Conservation (phyloP, 202 grass and related monocot genomes). For the Setaria viridis region DNA sequence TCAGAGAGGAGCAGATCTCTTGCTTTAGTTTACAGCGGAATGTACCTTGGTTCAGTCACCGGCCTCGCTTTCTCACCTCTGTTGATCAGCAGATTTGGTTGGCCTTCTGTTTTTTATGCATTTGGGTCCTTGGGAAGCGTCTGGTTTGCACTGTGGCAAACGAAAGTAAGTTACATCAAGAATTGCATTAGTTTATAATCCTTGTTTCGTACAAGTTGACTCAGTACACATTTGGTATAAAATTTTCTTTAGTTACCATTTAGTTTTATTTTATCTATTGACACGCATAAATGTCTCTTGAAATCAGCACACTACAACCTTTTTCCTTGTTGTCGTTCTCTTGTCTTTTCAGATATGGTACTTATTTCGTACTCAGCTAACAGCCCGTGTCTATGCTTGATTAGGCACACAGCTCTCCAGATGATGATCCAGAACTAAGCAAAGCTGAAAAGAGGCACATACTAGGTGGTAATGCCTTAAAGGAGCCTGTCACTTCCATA, state of each 20-base stretch:
- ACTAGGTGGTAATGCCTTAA: slow-evolving; percentile 65
- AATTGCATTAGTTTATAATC: background rate
- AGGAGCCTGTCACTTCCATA: slow-evolving; percentile 87
- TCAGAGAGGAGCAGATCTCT: slow-evolving; percentile 97
- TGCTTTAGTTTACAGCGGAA: slow-evolving; percentile 92
- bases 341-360: background rate
- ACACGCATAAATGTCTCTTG: slow-evolving; percentile 9
- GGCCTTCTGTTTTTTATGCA: slow-evolving; percentile 98
- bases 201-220: background rate
- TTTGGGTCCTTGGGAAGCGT: slow-evolving; percentile 92
- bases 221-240: background rate
- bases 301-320: background rate
- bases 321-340: background rate
- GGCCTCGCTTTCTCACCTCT: slow-evolving; percentile 90
- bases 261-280: slow-evolving; percentile 11
- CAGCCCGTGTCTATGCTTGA: slow-evolving; percentile 26
- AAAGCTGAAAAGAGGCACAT: slow-evolving; percentile 78
- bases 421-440: slow-evolving; percentile 70
- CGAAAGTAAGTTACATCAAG: slow-evolving; percentile 58
- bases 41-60: slow-evolving; percentile 97
- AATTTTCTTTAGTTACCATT: background rate
- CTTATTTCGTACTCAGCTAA: slow-evolving; percentile 27
- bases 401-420: slow-evolving; percentile 87
- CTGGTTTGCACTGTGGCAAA: slow-evolving; percentile 86
- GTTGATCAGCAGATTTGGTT: slow-evolving; percentile 87